Evolutionary conservation across 208 protist genomes (phyloP), one percentile per base, ranked within the genome.

Genomic region (Sergeia podlipaevii): DNA sequence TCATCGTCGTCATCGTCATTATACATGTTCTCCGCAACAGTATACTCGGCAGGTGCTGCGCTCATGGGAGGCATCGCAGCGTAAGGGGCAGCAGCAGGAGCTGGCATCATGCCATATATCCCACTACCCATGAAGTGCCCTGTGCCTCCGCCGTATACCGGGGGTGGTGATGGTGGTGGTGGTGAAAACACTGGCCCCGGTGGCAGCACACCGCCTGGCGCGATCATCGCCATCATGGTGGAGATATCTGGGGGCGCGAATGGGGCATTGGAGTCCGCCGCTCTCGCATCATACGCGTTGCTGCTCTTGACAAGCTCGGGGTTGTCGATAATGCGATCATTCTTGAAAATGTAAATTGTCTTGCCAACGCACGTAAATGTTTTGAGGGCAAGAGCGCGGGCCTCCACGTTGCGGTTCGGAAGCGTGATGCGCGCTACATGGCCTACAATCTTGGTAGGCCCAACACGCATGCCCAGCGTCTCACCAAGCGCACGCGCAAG

Each of bases 251-350:
- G 11, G 23, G 32, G 23, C 32, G 15, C 0, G 27, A 27, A 18
- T 13, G 38, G 28, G 30, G 37, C 3, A 24, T 11, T 2, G 17
- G 28, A 15, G 29, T 5, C 18, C n/a, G 44, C 33, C 11, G 53
- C 38, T 2, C 46, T 21, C 20, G 37, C 27, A 2, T 44, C 1
- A 8, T 33, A 17, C 39, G 8, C 29, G 23, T 54, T 58, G 11
- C 18, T 29, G 27, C 29, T 32, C 23, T 32, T 48, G 13, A 50
- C 34, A 28, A 37, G n/a, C 17, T 50, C 20, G n/a, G 75, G 76
- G 63, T 89, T 75, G 56, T 92, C 86, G 38, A 94, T 74, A 48
- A 96, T 89, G 39, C 86, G 80, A 58, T 96, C 85, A 59, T 96
- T 96, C 54, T 84, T 86, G 50, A 94, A 83, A 33, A 96, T 73